Percentiles rank a stretch among this genome's conserved stretches.
These are phyloP conservation scores for Phytophthora litchii DNA, from an alignment of 352 stramenopile genomes.

Conservation along the genomic window DNA sequence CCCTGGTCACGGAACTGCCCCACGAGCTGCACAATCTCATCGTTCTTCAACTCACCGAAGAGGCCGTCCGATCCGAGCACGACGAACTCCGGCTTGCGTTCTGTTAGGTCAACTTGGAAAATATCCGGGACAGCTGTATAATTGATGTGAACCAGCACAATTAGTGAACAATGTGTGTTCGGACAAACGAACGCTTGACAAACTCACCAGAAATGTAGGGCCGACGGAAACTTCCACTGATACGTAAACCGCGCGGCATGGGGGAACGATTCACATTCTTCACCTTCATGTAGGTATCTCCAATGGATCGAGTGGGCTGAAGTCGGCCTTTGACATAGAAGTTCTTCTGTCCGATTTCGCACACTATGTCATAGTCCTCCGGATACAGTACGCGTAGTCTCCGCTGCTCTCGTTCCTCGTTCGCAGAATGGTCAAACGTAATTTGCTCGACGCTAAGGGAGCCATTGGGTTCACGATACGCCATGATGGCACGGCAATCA, in stretches of 20 bases:
- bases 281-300: slow-evolving; percentile 82
- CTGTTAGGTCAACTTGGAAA: slow-evolving; percentile 59
- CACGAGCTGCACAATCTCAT: slow-evolving; percentile 65
- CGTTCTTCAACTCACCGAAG: slow-evolving; percentile 66
- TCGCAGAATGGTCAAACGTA: slow-evolving; percentile 70
- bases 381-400: slow-evolving; percentile 61
- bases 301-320: slow-evolving; percentile 67
- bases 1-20: slow-evolving; percentile 51
- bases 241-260: slow-evolving; percentile 65
- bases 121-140: slow-evolving; percentile 60
- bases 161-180: slow-evolving; percentile 4
- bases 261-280: slow-evolving; percentile 68
- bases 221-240: slow-evolving; percentile 57
- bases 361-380: slow-evolving; percentile 73
- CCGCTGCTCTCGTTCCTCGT: slow-evolving; percentile 63
- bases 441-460: slow-evolving; percentile 67
- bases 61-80: slow-evolving; percentile 69
- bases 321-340: slow-evolving; percentile 77
- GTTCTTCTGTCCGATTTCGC: slow-evolving; percentile 67
- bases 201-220: slow-evolving; percentile 59
- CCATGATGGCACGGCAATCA: slow-evolving; percentile 73
- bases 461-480: slow-evolving; percentile 55
- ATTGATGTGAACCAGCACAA: neutral
- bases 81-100: slow-evolving; percentile 63
- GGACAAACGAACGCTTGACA: neutral